These are phyloP conservation scores for Lyophyllum shimeji DNA, from an alignment of 768 basidiomycete species.

Conservation along the genomic window DNA sequence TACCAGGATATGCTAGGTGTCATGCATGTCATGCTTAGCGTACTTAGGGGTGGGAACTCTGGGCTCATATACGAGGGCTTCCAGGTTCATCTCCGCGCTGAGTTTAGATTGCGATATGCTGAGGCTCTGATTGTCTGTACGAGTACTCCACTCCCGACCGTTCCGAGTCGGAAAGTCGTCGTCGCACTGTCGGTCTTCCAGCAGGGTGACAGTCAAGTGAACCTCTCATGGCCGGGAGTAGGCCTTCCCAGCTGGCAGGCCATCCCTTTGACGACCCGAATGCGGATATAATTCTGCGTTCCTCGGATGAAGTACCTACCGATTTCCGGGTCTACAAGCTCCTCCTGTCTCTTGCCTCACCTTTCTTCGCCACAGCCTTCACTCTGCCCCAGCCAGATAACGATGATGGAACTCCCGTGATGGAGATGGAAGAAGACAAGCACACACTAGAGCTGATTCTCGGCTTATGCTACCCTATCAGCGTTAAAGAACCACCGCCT, in stretches of 20 bases:
- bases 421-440: constrained; percentile 48
- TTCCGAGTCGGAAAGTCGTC: too few relatives aligned
- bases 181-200: too few relatives aligned
- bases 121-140: too few relatives aligned
- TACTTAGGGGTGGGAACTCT: too few relatives aligned
- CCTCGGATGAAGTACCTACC: constrained; percentile 45
- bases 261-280: constrained; percentile 47
- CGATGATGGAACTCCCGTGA: constrained; percentile 37
- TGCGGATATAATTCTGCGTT: constrained; percentile 55
- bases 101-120: not conserved
- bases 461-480: constrained; percentile 48
- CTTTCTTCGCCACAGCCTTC: constrained; percentile 58
- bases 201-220: not conserved
- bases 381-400: constrained; percentile 46
- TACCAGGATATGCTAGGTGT: too few relatives aligned
- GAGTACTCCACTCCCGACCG: too few relatives aligned
- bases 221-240: not conserved
- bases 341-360: constrained; percentile 54
- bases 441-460: constrained; percentile 41
- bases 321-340: constrained; percentile 56
- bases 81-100: too few relatives aligned
- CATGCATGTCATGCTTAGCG: too few relatives aligned
- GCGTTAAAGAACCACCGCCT: constrained; percentile 27
- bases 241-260: constrained; percentile 6
- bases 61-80: too few relatives aligned